Base-by-base conservation (phyloP, 306 rosid species). In the Sicyos edulis region DNA sequence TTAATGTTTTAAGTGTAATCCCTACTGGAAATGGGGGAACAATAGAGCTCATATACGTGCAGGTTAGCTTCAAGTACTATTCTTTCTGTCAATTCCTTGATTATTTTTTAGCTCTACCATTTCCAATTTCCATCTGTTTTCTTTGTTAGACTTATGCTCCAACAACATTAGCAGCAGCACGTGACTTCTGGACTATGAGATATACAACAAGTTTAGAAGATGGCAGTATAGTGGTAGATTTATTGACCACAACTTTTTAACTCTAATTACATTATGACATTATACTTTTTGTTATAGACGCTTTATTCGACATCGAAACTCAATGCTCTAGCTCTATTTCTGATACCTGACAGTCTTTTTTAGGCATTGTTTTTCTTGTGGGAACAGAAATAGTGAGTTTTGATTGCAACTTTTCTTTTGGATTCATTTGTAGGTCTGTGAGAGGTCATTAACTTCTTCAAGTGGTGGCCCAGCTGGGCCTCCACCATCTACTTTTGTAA, bases 401-500 rank as follows among this genome's bases (percentile, higher is more conserved):
- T 68, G 57, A 49, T 13, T 24, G 21, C 73, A 68, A 21, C 22
- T 68, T n/a, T 21, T 45, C 42, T 15, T 69, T 16, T 70, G 54
- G 29, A 73, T 66, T 54, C 56, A 50, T 17, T 47, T 75, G 78
- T 82, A 93, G 99, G 82, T 93, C 69, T 93, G 99, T 10, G 97
- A 91, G 86, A 87, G 97, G 78, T 93, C 99, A 2, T 81, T 93
- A 84, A 87, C 92, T 20, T 5, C 92, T 77, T 81, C 99, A 24
- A 89, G 88, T 52, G 95, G 97, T 61, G 99, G 99, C 16, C 97
- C 97, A 12, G 20, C 86, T 0, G 99, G 97, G n/a, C 95, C 99
- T 76, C 75, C 97, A 54, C 9, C 95, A 40, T 67, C 99, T 4
- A 83, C 84, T 82, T 93, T 91, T 10, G 83, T 83, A 0, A 86